Evolutionary conservation across 2,329 filamentous ascomycete genomes (phyloP), one percentile per base, ranked within the genome.

Genomic region (Fusarium acutatum): DNA sequence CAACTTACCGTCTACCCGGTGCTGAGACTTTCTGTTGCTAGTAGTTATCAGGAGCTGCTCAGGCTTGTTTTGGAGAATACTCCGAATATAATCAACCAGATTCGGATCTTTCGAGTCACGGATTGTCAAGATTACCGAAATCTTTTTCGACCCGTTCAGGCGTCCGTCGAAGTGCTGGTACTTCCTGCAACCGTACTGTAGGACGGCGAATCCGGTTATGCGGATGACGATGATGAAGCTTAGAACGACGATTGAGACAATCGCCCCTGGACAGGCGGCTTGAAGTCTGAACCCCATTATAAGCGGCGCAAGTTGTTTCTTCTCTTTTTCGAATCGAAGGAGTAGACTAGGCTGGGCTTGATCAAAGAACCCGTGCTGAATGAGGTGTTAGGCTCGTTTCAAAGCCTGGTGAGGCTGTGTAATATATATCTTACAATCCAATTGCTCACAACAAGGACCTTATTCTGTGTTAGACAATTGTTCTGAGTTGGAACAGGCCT

Each of bases 41-140:
- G 53, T 46, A 4, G 74, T 58, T 3, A 77, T 26, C 12, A 56
- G 60, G 6, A 77, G 53, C 2, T 67, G 17, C 2, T 37, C 17
- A 17, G 69, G 61, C 3, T 32, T 22, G 22, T 73, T 77, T 3
- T 14, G 4, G 3, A 77, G 43, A 8, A 77, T 73, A 7, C 43
- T 69, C 2, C 47, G 30, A 14, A 75, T 37, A 4, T 41, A 54
- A 5, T 34, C 15, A 6, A 61, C 22, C 3, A 75, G 50, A 9
- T 43, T 47, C 1, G 8, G 41, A 8, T 61, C 64, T 1, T 40
- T 7, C 6, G 46, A 40, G 14, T 67, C 11, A 5, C 20, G 13
- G 10, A 74, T 44, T 1, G 75, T 71, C 1, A 77, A 38, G 20
- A 77, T 67, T 1, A 77, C 64, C 2, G 57, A 64, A 15, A 63